Evolutionary conservation across 2,329 filamentous ascomycete genomes (phyloP).

Genomic region (Botrytis paeoniae): DNA sequence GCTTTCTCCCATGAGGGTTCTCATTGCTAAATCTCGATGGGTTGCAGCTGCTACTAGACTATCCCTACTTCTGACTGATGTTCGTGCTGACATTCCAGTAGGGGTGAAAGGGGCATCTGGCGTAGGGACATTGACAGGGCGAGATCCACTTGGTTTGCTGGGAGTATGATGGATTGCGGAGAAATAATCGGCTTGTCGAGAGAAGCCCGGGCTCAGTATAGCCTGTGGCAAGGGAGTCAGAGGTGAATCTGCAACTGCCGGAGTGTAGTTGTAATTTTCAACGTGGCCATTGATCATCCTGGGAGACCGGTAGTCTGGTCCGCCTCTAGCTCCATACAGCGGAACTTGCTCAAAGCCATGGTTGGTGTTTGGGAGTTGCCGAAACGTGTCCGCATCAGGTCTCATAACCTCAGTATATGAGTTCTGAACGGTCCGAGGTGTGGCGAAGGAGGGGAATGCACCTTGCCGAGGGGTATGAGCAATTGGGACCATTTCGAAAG

Average conservation of each 20-base stretch:
- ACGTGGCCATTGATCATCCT: background rate
- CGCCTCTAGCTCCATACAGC: background rate
- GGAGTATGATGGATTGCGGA: background rate
- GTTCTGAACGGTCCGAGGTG: background rate
- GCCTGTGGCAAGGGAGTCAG: background rate
- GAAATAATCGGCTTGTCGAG: background rate
- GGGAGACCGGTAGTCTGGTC: background rate
- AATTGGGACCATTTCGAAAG: background rate
- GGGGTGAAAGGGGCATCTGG: background rate
- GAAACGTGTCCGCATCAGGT: background rate
- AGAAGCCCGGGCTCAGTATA: background rate
- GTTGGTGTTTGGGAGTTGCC: background rate
- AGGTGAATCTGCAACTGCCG: background rate
- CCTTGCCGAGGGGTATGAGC: background rate
- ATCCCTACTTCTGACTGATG: background rate
- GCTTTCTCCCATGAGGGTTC: background rate
- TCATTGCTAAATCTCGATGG: conserved; percentile 2
- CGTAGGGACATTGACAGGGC: too few species aligned
- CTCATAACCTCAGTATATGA: background rate
- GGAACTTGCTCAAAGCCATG: background rate
- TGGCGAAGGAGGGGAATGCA: background rate
- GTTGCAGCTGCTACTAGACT: background rate
- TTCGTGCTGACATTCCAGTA: background rate
- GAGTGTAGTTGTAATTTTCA: background rate
- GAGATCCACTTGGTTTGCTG: background rate